A percentile compares a stretch with the other conserved stretches of the same genome.
Conservation (phyloP, 257 asterid genomes). For the Plectranthus barbatus region DNA sequence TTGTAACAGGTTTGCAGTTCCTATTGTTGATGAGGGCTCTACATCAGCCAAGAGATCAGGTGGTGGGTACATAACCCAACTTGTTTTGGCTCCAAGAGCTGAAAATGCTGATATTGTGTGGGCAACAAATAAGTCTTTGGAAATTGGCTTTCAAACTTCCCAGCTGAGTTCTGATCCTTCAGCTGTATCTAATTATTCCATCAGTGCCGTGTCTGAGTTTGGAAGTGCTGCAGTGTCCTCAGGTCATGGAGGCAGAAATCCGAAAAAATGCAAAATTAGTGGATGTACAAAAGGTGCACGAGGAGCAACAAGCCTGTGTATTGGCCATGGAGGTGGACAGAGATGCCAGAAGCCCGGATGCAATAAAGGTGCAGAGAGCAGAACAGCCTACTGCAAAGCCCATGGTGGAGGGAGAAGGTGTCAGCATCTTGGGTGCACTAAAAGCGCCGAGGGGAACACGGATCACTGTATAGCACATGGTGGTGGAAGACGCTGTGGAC, state of each 20-base stretch:
- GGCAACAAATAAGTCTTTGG: slow-evolving; percentile 22
- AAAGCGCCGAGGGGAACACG: slow-evolving; percentile 88
- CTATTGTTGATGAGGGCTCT: slow-evolving; percentile 83
- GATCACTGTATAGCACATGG: slow-evolving; percentile 93
- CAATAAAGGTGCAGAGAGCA: slow-evolving; percentile 88
- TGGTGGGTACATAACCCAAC: slow-evolving; percentile 75
- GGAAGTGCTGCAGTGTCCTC: slow-evolving; percentile 39
- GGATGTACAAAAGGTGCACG: slow-evolving; percentile 91
- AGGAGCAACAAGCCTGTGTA: slow-evolving; percentile 86
- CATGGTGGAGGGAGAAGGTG: slow-evolving; percentile 92
- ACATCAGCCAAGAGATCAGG: slow-evolving; percentile 92
- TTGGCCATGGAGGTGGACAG: slow-evolving; percentile 97
- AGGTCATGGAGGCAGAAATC: slow-evolving; percentile 54
- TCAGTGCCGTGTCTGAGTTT: slow-evolving; percentile 55
- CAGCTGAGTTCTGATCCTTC: slow-evolving; percentile 63
- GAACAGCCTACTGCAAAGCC: slow-evolving; percentile 90
- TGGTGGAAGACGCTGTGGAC: slow-evolving; percentile 75
- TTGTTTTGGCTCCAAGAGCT: slow-evolving; percentile 59
- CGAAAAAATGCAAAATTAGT: slow-evolving; percentile 54
- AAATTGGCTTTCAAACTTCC: slow-evolving; percentile 31
- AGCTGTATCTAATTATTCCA: slow-evolving; percentile 46
- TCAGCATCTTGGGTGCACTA: slow-evolving; percentile 78
- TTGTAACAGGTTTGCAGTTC: slow-evolving; percentile 27
- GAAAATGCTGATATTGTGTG: no score
- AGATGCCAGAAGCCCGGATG: slow-evolving; percentile 93